Evolutionary conservation across 768 basidiomycete species (phyloP).

Genomic region (Termitomyces heimii): DNA sequence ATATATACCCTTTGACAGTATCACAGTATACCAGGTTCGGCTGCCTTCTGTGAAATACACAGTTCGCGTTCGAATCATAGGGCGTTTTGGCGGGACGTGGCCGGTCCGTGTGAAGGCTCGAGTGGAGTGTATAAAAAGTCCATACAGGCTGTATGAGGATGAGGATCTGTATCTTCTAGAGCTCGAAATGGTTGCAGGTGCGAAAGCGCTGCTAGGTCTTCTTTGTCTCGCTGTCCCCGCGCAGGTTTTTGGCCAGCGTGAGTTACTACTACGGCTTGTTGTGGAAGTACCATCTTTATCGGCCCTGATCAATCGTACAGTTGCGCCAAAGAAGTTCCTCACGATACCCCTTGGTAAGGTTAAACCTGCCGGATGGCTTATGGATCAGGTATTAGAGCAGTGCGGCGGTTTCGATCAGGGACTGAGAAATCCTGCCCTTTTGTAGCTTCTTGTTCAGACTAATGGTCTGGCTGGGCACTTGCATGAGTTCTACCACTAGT

Average conservation of each 20-base stretch:
- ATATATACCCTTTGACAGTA: too few relatives aligned
- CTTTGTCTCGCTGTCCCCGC: conserved; percentile 5
- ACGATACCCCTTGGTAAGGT: conserved; percentile 33
- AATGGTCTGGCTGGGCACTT: conserved; percentile 38
- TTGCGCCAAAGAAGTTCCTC: conserved; percentile 36
- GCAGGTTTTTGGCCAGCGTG: conserved; percentile 19
- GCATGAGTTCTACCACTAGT: conserved; percentile 28
- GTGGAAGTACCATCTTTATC: background rate
- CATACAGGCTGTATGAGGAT: too few relatives aligned
- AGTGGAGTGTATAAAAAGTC: background rate
- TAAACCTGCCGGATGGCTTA: conserved; percentile 35
- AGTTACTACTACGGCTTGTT: conserved; percentile 4
- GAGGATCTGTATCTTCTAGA: background rate
- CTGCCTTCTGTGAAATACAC: background rate
- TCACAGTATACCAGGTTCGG: background rate
- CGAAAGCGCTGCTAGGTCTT: conserved; percentile 3
- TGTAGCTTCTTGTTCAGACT: conserved; percentile 34
- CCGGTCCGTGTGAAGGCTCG: conserved; percentile 6
- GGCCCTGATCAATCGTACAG: conserved; percentile 13
- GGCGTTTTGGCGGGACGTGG: background rate
- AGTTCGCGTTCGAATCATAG: conserved; percentile 6
- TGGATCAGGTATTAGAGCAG: conserved; percentile 30
- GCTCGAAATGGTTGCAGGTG: background rate
- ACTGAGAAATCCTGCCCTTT: background rate
- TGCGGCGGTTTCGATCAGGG: background rate